These are phyloP conservation scores for Neodidymelliopsis sp. DNA, from an alignment of 2,329 filamentous ascomycete species.

Conservation along the genomic window DNA sequence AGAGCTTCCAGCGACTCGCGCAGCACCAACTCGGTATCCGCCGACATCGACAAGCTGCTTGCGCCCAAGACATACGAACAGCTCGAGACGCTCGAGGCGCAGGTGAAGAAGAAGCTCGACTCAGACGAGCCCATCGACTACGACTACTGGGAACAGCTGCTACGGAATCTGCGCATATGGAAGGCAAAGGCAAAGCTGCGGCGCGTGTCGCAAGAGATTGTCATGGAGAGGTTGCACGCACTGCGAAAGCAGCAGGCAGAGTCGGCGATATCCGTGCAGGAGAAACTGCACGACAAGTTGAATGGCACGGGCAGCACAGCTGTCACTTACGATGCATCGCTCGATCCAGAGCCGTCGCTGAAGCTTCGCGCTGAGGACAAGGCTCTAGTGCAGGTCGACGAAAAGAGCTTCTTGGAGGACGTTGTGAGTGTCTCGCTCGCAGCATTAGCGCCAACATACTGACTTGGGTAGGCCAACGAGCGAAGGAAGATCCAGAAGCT, in stretches of 20 bases:
- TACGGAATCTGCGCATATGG: slow-evolving; percentile 85
- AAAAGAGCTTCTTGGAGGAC: slow-evolving; percentile 64
- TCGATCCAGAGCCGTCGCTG: slow-evolving; percentile 72
- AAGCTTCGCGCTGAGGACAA: slow-evolving; percentile 72
- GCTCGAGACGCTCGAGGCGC: slow-evolving; percentile 82
- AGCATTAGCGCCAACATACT: not conserved
- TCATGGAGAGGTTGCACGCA: slow-evolving; percentile 71
- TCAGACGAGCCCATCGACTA: slow-evolving; percentile 93
- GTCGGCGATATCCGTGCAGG: slow-evolving; percentile 66
- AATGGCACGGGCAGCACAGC: slow-evolving; percentile 9
- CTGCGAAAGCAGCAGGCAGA: slow-evolving; percentile 72
- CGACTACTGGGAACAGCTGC: slow-evolving; percentile 95
- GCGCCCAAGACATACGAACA: slow-evolving; percentile 86
- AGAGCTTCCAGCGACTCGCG: slow-evolving; percentile 71
- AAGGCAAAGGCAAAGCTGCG: slow-evolving; percentile 88
- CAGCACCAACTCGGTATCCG: slow-evolving; percentile 80
- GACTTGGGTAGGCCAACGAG: slow-evolving; percentile 56
- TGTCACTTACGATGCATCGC: slow-evolving; percentile 47
- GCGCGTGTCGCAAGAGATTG: slow-evolving; percentile 78
- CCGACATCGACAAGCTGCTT: slow-evolving; percentile 88
- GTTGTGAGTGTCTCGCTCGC: slow-evolving; percentile 52
- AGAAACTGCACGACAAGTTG: slow-evolving; percentile 60
- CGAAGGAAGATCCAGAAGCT: slow-evolving; percentile 68
- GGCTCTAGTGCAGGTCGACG: slow-evolving; percentile 63
- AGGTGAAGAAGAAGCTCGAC: slow-evolving; percentile 84